Conservation (phyloP, 225 moss, liverwort and hornwort species). For the Physcomitrium patens region DNA sequence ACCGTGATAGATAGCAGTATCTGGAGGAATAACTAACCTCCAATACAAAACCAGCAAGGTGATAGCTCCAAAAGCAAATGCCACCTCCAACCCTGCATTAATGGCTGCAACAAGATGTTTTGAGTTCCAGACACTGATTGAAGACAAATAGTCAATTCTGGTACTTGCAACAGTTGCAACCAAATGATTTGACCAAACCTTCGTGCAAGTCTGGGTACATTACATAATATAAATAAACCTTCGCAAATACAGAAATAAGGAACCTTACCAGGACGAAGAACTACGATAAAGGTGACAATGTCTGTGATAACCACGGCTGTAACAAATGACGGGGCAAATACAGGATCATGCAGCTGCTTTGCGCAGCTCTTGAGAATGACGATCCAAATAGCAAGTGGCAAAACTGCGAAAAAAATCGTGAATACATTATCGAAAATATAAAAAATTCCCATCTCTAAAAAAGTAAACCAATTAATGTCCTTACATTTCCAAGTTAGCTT, state of each 20-base stretch:
- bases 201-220: slow-evolving; percentile 13
- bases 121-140: slow-evolving; percentile 3
- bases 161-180: neutral
- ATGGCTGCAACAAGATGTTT: slow-evolving; percentile 45
- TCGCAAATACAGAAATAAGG: slow-evolving; percentile 6
- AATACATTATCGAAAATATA: slow-evolving; percentile 20
- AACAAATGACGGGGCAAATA: slow-evolving; percentile 60
- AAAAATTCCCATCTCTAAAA: slow-evolving; percentile 5
- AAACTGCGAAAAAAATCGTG: slow-evolving; percentile 41
- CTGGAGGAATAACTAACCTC: slow-evolving; percentile 47
- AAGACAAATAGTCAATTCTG: neutral
- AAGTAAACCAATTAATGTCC: slow-evolving; percentile 1
- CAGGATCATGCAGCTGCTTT: slow-evolving; percentile 60
- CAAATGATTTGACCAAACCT: slow-evolving; percentile 7
- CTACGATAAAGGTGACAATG: slow-evolving; percentile 44
- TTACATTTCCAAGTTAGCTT: slow-evolving; percentile 7
- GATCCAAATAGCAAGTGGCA: slow-evolving; percentile 59
- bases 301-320: slow-evolving; percentile 53
- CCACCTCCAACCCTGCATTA: slow-evolving; percentile 57
- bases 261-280: slow-evolving; percentile 54
- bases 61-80: slow-evolving; percentile 48
- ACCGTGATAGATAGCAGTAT: slow-evolving; percentile 14
- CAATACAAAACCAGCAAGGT: slow-evolving; percentile 51
- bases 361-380: slow-evolving; percentile 50
- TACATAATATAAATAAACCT: neutral